Conservation (phyloP, 2,329 filamentous ascomycete species). For the Talaromyces verruculosus region DNA sequence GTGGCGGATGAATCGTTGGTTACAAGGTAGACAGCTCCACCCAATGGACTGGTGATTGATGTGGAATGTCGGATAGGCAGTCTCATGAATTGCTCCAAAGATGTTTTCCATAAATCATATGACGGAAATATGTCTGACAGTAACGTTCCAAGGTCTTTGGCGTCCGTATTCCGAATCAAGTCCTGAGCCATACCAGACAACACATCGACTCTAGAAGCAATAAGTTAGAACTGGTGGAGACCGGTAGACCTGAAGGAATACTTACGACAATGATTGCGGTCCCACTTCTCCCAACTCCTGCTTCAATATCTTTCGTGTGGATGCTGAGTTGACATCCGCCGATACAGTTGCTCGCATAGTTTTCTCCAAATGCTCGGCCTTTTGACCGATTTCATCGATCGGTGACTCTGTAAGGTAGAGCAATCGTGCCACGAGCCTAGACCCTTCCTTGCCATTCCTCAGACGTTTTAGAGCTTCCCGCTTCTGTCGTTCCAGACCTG, state of each 20-base stretch:
- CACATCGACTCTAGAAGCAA: constrained; percentile 52
- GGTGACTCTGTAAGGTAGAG: constrained; percentile 56
- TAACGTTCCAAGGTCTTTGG: constrained; percentile 31
- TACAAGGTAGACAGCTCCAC: constrained; percentile 68
- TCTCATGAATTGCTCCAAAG: constrained; percentile 56
- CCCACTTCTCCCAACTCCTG: constrained; percentile 51
- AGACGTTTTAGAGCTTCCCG: constrained; percentile 47
- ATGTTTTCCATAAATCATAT: constrained; percentile 62
- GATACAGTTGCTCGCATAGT: constrained; percentile 39
- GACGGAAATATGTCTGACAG: constrained; percentile 61
- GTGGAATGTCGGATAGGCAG: constrained; percentile 56
- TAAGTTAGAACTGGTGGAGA: constrained; percentile 25
- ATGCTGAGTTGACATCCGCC: constrained; percentile 43
- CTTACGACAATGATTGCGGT: constrained; percentile 48
- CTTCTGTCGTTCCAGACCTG: constrained; percentile 47
- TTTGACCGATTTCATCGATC: constrained; percentile 51
- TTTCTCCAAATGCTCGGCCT: constrained; percentile 37
- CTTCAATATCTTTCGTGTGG: constrained; percentile 54
- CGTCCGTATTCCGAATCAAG: constrained; percentile 40
- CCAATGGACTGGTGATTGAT: constrained; percentile 70
- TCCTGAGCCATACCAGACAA: constrained; percentile 57
- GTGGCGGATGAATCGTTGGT: constrained; percentile 32
- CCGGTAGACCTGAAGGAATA: constrained; percentile 18
- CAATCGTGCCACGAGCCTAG: constrained; percentile 53
- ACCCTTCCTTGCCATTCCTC: constrained; percentile 47